Evolutionary conservation across 306 rosid genomes (phyloP).

Genomic region (Cicer cuneatum): DNA sequence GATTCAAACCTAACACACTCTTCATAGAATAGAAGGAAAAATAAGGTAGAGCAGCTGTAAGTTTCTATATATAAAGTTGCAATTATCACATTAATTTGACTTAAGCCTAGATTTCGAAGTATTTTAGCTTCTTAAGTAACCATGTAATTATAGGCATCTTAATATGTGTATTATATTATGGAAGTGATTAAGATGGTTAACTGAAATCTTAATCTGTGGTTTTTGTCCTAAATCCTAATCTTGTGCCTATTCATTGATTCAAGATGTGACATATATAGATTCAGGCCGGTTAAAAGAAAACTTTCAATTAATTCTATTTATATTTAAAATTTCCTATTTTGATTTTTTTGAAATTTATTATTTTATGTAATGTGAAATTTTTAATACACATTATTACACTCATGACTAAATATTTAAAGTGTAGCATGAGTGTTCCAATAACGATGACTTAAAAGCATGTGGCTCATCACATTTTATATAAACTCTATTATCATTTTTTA

Average conservation of each 20-base stretch:
- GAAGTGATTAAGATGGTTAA: constrained; percentile 41
- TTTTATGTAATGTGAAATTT: no score
- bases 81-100: constrained; percentile 36
- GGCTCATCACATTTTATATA: no score
- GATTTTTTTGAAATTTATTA: neutral
- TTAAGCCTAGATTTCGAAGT: neutral
- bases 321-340: neutral
- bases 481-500: no score
- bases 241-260: neutral
- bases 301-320: no score
- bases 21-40: neutral
- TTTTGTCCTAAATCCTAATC: constrained; percentile 41
- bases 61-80: neutral
- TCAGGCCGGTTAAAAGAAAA: neutral
- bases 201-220: constrained; percentile 24
- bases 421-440: no score
- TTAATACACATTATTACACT: no score
- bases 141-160: constrained; percentile 32
- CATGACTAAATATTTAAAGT: no score
- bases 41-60: constrained; percentile 2
- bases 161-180: constrained; percentile 1
- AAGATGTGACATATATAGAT: neutral
- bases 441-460: no score
- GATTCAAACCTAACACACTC: constrained; percentile 44
- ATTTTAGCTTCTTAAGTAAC: constrained; percentile 37